Base-by-base conservation (phyloP, 768 basidiomycete species). In the Sporobolomyces pararoseus region DNA sequence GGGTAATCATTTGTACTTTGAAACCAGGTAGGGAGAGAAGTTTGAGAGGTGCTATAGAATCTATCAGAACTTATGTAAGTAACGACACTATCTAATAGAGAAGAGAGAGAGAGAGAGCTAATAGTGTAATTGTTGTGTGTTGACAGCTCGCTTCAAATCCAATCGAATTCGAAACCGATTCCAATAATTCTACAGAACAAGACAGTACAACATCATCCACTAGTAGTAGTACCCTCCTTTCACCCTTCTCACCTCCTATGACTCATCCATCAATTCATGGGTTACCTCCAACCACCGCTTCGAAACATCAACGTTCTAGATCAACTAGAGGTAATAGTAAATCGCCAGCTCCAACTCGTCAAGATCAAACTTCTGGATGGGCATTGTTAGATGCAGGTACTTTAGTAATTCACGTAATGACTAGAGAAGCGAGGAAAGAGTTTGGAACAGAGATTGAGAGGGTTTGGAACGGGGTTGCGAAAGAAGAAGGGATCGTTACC, bases 391-490 rank as follows among this genome's bases (percentile, higher is more conserved):
- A 76, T 34, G 71, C 71, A 4, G 71, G 73, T 3, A 54, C 54
- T n/a, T 60, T 74, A 21, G 68, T 76, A 42, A 71, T 76, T 25
- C 75, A 76, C 52, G 65, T 74, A 27, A 71, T 74, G 71, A 75
- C 75, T 35, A 35, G 10, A 10, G 65, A 71, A 21, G 75, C 66
- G 34, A 34, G 75, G 37, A 53, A 29, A 32, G 55, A 57, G 54
- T 76, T 66, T 51, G 69, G 69, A 3, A 10, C 47, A 6, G 65
- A 60, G 29, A 63, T 74, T 16, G 72, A 70, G 59, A 39, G 60
- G 34, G 46, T 74, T n/a, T 70, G 72, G 68, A 60, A 42, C 7
- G 37, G 39, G 2, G 32, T 71, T 12, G 59, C 35, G 34, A 65
- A 47, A 21, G 44, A 25, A 31, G 69, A 55, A 21, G n/a, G 50